Evolutionary conservation across 306 rosid species (phyloP).

Genomic region (Acacia confusa): DNA sequence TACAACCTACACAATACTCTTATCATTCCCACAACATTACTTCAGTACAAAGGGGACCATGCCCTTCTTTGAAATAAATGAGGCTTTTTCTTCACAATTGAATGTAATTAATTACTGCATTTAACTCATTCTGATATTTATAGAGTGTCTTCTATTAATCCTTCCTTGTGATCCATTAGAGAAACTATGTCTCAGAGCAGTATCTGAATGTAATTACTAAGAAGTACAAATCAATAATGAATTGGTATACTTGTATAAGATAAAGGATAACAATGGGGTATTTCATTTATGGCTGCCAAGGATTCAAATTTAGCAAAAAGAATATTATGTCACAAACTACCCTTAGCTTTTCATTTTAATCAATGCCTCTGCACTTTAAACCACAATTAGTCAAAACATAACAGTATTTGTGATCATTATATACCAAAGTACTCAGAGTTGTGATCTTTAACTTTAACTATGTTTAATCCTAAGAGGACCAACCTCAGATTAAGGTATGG

Average conservation of each 20-base stretch:
- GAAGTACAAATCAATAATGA: background rate
- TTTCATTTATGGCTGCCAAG: constrained; percentile 34
- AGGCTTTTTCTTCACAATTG: constrained; percentile 27
- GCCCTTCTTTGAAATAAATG: constrained; percentile 29
- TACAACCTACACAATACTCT: constrained; percentile 20
- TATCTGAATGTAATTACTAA: background rate
- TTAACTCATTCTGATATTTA: constrained; percentile 14
- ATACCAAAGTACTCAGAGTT: constrained; percentile 42
- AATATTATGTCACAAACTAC: constrained; percentile 29
- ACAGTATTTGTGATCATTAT: constrained; percentile 34
- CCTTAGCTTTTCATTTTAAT: constrained; percentile 90
- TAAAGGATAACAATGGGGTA: background rate
- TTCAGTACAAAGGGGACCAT: constrained; percentile 35
- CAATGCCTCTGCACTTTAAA: constrained; percentile 71
- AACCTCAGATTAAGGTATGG: constrained; percentile 24
- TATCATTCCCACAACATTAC: constrained; percentile 31
- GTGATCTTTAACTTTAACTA: constrained; percentile 35
- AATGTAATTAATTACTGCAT: background rate
- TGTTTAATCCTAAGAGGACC: constrained; percentile 39
- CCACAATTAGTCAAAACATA: constrained; percentile 65
- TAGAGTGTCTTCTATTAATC: background rate
- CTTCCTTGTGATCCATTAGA: constrained; percentile 2
- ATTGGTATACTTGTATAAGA: background rate
- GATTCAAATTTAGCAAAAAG: constrained; percentile 40
- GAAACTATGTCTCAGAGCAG: constrained; percentile 9